phyloP scores from a whole-genome alignment of 2,329 filamentous ascomycete genomes.

The Arthrinium puccinioides region DNA sequence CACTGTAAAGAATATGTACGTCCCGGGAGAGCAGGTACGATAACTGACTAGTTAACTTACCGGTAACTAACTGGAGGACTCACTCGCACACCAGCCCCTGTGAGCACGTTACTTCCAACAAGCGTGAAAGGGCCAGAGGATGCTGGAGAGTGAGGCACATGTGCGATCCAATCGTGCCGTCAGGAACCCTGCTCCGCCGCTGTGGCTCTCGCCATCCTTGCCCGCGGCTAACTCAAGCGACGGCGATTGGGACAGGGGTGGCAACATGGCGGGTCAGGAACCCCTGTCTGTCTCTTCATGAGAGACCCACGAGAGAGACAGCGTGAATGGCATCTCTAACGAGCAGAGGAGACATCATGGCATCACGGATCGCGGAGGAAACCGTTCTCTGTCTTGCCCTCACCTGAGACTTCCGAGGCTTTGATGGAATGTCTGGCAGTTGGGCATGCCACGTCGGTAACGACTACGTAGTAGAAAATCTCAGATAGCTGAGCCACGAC shows the following conservation, averaged over 20 bases:
- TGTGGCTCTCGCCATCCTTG: slow-evolving; percentile 12
- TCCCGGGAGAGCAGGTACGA: not conserved
- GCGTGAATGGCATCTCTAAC: slow-evolving; percentile 1
- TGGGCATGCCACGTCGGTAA: slow-evolving; percentile 1
- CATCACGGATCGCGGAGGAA: too few relatives aligned
- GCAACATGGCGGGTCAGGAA: not conserved
- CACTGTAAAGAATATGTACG: not conserved
- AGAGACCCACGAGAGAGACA: not conserved
- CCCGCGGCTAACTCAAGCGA: slow-evolving; percentile 14
- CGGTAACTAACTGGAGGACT: slow-evolving; percentile 1
- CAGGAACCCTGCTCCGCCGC: slow-evolving; percentile 22
- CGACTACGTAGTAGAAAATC: not conserved
- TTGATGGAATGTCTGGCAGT: not conserved
- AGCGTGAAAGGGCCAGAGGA: not conserved
- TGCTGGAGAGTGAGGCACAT: slow-evolving; percentile 10
- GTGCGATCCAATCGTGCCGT: slow-evolving; percentile 16
- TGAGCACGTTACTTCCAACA: slow-evolving; percentile 22
- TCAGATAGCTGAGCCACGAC: slow-evolving; percentile 1
- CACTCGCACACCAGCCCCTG: slow-evolving; percentile 20
- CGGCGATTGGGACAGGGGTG: slow-evolving; percentile 20
- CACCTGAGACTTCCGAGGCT: not conserved
- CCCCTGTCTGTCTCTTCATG: not conserved
- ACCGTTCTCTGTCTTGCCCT: too few relatives aligned
- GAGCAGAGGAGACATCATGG: too few relatives aligned
- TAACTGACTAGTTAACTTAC: not conserved